A percentile compares a stretch with the other conserved stretches of the same genome.
phyloP scores from a whole-genome alignment of 768 basidiomycete genomes.

The Mycena haematopus region DNA sequence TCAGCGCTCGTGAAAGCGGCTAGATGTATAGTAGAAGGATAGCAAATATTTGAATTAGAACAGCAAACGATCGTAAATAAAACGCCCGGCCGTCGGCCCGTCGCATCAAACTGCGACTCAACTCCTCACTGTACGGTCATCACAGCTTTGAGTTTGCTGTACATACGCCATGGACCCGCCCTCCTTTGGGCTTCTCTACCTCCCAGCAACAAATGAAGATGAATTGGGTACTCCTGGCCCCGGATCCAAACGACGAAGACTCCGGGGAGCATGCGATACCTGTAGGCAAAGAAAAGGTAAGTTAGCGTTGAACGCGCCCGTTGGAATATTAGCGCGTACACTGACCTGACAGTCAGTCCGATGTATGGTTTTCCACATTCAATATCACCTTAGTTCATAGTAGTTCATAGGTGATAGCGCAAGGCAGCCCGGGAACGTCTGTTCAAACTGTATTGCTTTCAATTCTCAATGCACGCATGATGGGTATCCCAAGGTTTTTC shows the following conservation, averaged over 20 bases:
- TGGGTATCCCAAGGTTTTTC: conserved; percentile 9
- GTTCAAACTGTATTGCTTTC: conserved; percentile 53
- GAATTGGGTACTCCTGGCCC: conserved; percentile 13
- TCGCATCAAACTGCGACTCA: no score
- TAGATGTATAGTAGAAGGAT: no score
- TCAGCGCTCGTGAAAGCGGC: no score
- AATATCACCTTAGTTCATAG: not conserved
- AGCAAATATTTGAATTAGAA: no score
- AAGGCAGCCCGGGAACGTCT: conserved; percentile 48
- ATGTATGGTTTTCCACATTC: not conserved
- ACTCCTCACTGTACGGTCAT: no score
- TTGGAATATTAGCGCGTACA: not conserved
- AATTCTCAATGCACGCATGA: conserved; percentile 46
- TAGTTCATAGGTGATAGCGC: conserved; percentile 49
- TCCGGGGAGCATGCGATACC: conserved; percentile 23
- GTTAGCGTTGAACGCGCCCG: not conserved
- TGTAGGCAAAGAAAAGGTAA: conserved; percentile 19
- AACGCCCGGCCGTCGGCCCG: no score
- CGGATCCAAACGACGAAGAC: conserved; percentile 26
- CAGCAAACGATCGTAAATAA: no score
- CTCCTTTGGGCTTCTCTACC: conserved; percentile 23
- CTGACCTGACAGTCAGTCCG: conserved; percentile 13
- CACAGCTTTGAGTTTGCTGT: no score
- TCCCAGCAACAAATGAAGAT: conserved; percentile 9
- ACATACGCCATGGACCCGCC: conserved; percentile 6